These are phyloP conservation scores for Lactarius tabidus DNA, from an alignment of 768 basidiomycete genomes.

Conservation along the genomic window DNA sequence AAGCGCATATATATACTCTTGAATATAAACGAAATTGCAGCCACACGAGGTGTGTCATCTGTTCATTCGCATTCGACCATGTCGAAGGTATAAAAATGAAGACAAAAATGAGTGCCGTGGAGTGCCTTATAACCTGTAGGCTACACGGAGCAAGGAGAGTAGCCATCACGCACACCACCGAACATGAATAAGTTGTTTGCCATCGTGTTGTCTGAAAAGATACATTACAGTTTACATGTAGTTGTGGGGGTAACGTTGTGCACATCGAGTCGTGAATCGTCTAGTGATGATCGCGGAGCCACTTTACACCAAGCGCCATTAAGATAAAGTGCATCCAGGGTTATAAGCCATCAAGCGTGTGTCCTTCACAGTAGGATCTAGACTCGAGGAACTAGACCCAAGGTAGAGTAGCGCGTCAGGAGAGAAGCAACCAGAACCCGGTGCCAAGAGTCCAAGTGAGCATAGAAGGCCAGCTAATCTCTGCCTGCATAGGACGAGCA, in stretches of 20 bases:
- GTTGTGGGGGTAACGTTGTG: not conserved
- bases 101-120: not conserved
- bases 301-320: not conserved
- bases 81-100: not conserved
- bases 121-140: not conserved
- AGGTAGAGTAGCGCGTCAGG: not conserved
- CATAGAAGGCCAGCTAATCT: not conserved
- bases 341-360: not conserved
- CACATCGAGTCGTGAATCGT: not conserved
- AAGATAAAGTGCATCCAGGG: not conserved
- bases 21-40: not conserved
- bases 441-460: slow-evolving; percentile 2
- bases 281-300: not conserved
- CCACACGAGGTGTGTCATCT: not conserved
- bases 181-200: too few species aligned
- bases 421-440: not conserved
- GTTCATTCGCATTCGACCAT: not conserved
- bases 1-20: not conserved
- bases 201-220: too few species aligned
- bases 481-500: not conserved
- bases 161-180: too few species aligned
- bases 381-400: not conserved
- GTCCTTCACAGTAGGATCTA: not conserved
- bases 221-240: too few species aligned
- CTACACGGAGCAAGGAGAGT: too few species aligned